Evolutionary conservation across 2,329 filamentous ascomycete genomes (phyloP), one percentile per base, ranked within the genome.

Genomic region (Pestalotiopsis sp.): DNA sequence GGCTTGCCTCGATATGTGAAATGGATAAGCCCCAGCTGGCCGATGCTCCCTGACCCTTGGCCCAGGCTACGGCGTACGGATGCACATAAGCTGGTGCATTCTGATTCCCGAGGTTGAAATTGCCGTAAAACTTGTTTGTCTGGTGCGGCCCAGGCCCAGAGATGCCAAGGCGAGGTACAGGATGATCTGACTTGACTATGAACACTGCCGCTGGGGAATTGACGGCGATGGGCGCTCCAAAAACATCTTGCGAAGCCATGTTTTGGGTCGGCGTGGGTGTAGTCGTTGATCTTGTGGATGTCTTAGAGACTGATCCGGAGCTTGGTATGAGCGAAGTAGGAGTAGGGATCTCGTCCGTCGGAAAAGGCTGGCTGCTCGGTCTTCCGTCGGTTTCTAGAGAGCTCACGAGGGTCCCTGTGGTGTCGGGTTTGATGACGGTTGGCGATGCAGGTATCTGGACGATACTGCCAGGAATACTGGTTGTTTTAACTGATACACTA

Each of bases 81-180:
- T 94, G 91, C 0, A 92, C 90, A 80, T 91, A 97, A 0, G 90
- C 85, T 0, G 91, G 86, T 6, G 86, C 86, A 4, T 84, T 87
- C 77, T 97, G 94, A 57, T 85, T 85, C 4, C 89, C 91, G 0
- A 98, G 83, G 77, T 94, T 94, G 70, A 96, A 89, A 74, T 96
- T 96, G 72, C 90, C 85, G 73, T 92, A 93, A 77, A 94, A 94
- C 75, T 93, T 94, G 82, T 94, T 95, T 26, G 92, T 95, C 63
- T 88, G 83, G 59, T 93, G 80, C 3, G 90, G 88, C 0, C 77
- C 76, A 1, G 78, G 72, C 17, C 81, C 77, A 39, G 73, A 76
- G 52, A 91, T 81, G 5, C 87, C 87, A 24, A 82, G 76, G 14
- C 86, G 83, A 55, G 85, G 79, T 30, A 87, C 87, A 0, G 89